Evolutionary conservation across 257 asterid species (phyloP).

Genomic region (Capsicum rhomboideum): DNA sequence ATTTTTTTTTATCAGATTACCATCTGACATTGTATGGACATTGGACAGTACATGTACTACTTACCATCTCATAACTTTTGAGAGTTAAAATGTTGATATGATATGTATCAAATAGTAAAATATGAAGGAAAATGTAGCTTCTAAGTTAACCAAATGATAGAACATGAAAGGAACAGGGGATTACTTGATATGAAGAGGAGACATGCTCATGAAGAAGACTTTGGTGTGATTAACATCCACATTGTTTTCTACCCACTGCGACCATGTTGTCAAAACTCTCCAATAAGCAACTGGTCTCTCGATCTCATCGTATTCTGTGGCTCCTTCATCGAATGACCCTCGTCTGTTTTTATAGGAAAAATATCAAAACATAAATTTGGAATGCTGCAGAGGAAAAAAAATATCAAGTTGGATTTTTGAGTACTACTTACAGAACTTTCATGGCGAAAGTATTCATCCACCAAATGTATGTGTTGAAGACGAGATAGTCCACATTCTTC

Average conservation of each 20-base stretch:
- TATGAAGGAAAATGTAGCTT: not conserved
- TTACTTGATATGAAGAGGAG: slow-evolving; percentile 95
- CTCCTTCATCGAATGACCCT: slow-evolving; percentile 65
- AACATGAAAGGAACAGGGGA: not conserved
- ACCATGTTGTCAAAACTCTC: slow-evolving; percentile 74
- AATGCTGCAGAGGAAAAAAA: not conserved
- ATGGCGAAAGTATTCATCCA: slow-evolving; percentile 85
- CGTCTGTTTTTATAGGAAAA: slow-evolving; percentile 21
- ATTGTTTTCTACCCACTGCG: slow-evolving; percentile 57
- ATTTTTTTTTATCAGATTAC: not conserved
- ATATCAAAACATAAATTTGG: not conserved
- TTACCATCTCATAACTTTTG: not conserved
- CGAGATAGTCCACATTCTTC: slow-evolving; percentile 69
- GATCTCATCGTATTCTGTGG: slow-evolving; percentile 59
- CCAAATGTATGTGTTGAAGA: slow-evolving; percentile 88
- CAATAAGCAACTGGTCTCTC: slow-evolving; percentile 53
- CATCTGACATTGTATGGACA: not conserved
- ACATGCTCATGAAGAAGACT: slow-evolving; percentile 89
- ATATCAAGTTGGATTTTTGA: not conserved
- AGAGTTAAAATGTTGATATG: not conserved
- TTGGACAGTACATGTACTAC: not conserved
- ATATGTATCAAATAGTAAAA: not conserved
- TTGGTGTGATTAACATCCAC: slow-evolving; percentile 49
- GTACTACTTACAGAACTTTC: slow-evolving; percentile 66
- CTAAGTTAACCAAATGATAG: not conserved